Evolutionary conservation across 331 rosid genomes (phyloP).

Genomic region (Acacia concinna): DNA sequence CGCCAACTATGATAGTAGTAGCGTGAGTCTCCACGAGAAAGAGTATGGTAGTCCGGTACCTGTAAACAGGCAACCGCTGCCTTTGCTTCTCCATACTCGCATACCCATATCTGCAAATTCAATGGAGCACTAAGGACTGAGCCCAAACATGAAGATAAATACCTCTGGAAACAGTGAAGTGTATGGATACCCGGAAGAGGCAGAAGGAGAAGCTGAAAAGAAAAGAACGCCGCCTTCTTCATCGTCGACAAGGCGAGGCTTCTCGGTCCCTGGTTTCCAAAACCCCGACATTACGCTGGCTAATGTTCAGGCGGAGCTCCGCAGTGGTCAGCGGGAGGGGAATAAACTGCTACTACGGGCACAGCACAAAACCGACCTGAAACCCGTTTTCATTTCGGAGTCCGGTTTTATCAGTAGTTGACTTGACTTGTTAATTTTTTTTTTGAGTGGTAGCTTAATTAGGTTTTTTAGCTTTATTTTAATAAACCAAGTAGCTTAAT

Average conservation of each 20-base stretch:
- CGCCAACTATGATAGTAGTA: constrained; percentile 87
- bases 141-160: not conserved
- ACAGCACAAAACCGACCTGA: not conserved
- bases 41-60: constrained; percentile 78
- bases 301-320: not conserved
- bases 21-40: constrained; percentile 82
- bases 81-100: constrained; percentile 75
- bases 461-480: too few relatives aligned
- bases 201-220: constrained; percentile 46
- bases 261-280: constrained; percentile 81
- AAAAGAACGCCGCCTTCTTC: constrained; percentile 94
- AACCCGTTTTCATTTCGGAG: not conserved
- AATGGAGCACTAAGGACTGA: not conserved
- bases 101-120: constrained; percentile 47
- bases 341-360: not conserved
- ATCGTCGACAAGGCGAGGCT: constrained; percentile 72
- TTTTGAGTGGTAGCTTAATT: too few relatives aligned
- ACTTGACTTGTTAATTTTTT: too few relatives aligned
- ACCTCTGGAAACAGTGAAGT: not conserved
- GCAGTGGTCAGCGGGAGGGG: not conserved
- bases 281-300: constrained; percentile 48
- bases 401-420: not conserved
- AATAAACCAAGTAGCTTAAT: too few relatives aligned
- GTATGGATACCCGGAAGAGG: constrained; percentile 58
- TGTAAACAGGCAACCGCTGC: constrained; percentile 86